Conservation (phyloP, 768 basidiomycete genomes). For the Hemileccinum impolitum region DNA sequence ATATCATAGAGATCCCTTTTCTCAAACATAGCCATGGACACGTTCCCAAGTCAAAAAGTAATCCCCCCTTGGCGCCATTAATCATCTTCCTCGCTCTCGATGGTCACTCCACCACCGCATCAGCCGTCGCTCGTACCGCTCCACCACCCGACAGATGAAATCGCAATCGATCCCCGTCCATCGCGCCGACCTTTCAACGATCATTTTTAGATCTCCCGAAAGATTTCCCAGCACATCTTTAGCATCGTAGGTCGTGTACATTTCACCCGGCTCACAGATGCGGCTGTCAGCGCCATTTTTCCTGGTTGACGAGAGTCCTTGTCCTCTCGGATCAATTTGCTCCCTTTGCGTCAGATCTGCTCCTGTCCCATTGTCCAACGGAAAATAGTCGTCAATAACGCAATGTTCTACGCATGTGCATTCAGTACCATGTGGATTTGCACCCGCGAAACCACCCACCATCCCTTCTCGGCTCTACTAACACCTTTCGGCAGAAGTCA, state of each 20-base stretch:
- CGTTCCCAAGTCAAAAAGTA: background rate
- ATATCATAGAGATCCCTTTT: constrained; percentile 2
- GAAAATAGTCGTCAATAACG: constrained; percentile 42
- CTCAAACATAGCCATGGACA: background rate
- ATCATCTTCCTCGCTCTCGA: constrained; percentile 18
- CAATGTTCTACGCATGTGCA: constrained; percentile 24
- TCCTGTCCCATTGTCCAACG: constrained; percentile 22
- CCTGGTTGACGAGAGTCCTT: constrained; percentile 10
- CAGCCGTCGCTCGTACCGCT: constrained; percentile 64
- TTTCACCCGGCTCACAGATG: constrained; percentile 51
- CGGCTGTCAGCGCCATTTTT: constrained; percentile 4
- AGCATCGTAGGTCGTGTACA: constrained; percentile 61
- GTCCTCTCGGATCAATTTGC: background rate
- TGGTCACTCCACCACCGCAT: constrained; percentile 43
- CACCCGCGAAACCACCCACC: constrained; percentile 22
- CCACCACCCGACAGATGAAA: constrained; percentile 54
- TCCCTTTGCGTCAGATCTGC: background rate
- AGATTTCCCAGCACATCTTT: constrained; percentile 63
- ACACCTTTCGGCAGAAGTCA: constrained; percentile 55
- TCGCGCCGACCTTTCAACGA: constrained; percentile 49
- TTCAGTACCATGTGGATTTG: constrained; percentile 12
- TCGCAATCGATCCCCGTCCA: constrained; percentile 56
- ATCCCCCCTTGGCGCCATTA: constrained; percentile 13
- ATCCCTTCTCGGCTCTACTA: constrained; percentile 34
- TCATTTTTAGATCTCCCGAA: constrained; percentile 44